phyloP scores from a whole-genome alignment of 1,284 basidiomycete species.

The Kalmanozyma brasiliensis region DNA sequence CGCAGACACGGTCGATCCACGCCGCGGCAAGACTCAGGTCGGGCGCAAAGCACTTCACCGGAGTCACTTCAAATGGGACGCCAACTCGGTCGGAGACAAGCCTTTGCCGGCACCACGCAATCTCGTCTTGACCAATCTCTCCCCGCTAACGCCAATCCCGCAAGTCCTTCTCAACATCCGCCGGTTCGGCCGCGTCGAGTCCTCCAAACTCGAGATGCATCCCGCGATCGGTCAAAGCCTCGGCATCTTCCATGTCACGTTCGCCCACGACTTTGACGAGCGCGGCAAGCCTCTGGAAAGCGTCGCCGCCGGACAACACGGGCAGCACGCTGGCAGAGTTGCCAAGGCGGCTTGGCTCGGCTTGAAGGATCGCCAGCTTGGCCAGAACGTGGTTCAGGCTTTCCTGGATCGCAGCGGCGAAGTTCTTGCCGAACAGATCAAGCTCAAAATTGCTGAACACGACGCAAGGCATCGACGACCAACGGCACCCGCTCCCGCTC shows the following conservation, averaged over 20 bases:
- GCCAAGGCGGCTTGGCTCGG: conserved; percentile 37
- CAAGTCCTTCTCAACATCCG: conserved; percentile 78
- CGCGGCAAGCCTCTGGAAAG: conserved; percentile 22
- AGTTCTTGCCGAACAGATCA: conserved; percentile 26
- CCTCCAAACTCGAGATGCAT: conserved; percentile 84
- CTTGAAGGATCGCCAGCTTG: conserved; percentile 36
- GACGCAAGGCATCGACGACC: conserved; percentile 23
- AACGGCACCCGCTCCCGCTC: conserved; percentile 2
- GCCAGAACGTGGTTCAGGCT: conserved; percentile 13
- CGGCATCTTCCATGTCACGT: conserved; percentile 84
- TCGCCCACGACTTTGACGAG: conserved; percentile 68
- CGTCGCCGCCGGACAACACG: conserved; percentile 4
- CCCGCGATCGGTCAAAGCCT: conserved; percentile 81
- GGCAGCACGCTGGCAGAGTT: conserved; percentile 45
- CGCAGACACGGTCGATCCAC: conserved; percentile 13
- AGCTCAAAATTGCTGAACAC: conserved; percentile 22
- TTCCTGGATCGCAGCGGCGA: conserved; percentile 38
- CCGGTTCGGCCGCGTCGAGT: conserved; percentile 76
- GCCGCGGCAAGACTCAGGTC: conserved; percentile 3
- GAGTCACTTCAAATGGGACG: conserved; percentile 79
- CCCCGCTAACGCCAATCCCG: conserved; percentile 77
- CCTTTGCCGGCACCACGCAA: conserved; percentile 75
- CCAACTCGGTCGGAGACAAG: conserved; percentile 78
- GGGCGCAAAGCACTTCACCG: conserved; percentile 22
- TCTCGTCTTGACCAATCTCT: conserved; percentile 79